Evolutionary conservation across 352 stramenopile genomes (phyloP).

Genomic region (Globisporangium apiculatum): DNA sequence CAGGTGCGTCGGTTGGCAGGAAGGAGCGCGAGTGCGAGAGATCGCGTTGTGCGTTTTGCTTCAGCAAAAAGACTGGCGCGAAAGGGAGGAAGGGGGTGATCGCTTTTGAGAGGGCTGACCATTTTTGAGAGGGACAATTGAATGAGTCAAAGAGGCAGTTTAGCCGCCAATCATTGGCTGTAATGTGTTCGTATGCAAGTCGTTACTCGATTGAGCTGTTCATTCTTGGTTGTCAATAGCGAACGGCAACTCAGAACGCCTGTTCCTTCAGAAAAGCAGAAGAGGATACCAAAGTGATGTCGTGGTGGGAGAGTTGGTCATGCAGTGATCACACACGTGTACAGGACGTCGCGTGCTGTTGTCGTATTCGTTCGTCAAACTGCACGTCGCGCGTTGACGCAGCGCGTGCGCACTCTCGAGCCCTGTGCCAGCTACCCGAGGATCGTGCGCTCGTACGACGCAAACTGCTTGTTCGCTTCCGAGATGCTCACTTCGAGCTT

Average conservation of each 20-base stretch:
- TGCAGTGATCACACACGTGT: too few relatives aligned
- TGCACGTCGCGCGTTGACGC: too few relatives aligned
- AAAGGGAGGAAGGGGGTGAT: slow-evolving; percentile 10
- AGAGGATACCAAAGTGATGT: too few relatives aligned
- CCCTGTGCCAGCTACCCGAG: slow-evolving; percentile 20
- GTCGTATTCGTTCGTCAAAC: too few relatives aligned
- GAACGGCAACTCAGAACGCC: too few relatives aligned
- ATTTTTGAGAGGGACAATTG: slow-evolving; percentile 20
- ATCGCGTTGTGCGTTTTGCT: neutral
- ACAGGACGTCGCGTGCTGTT: too few relatives aligned
- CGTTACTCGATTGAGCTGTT: too few relatives aligned
- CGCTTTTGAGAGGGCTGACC: slow-evolving; percentile 20
- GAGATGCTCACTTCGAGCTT: slow-evolving; percentile 94
- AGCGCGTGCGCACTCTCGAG: too few relatives aligned
- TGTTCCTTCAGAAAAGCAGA: too few relatives aligned
- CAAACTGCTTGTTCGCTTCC: slow-evolving; percentile 89
- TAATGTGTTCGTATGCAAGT: too few relatives aligned
- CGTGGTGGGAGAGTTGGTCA: too few relatives aligned
- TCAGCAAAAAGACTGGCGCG: neutral
- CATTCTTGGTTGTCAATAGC: too few relatives aligned
- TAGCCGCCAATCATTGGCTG: neutral
- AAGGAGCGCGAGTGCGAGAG: slow-evolving; percentile 6
- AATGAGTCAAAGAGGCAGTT: slow-evolving; percentile 8
- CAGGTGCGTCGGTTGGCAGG: slow-evolving; percentile 4
- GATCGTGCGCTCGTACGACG: slow-evolving; percentile 72